Evolutionary conservation across 2,329 filamentous ascomycete species (phyloP), one percentile per base, ranked within the genome.

Genomic region (Alternaria ventricosa): DNA sequence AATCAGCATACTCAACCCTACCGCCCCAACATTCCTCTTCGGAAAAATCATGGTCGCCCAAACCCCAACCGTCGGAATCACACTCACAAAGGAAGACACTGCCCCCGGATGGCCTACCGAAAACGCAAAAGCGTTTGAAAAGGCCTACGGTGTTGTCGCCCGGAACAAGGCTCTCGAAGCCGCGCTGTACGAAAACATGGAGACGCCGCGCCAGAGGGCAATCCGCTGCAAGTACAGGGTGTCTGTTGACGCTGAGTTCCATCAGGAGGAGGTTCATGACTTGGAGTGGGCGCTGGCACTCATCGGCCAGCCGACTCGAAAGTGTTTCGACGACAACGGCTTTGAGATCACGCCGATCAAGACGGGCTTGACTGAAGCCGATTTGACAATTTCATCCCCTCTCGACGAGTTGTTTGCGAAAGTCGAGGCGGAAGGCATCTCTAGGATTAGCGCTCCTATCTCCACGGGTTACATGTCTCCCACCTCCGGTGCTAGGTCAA

Each of bases 121-220:
- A 7, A 33, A 57, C 9, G 15, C 8, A 1, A 36, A 9, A 10
- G 3, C 15, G 10, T 13, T 4, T 13, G 11, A 12, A 28, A n/a
- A 22, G 18, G 4, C 41, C 1, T 20, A 49, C 1, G n/a, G 47
- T 2, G 41, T 54, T 8, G 8, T 22, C 12, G 55, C 47, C 6
- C 18, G 13, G 0, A 27, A 27, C 33, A 66, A 64, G 8, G 54
- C 61, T 5, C 15, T 66, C 1, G 64, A 66, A 23, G 44, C 53
- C 1, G 56, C 30, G 9, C 23, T 65, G 1, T 60, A 63, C 28
- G 28, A 61, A 1, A 45, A 54, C 9, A 64, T 66, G 54, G 64
- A 66, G 23, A 61, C 57, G 5, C 54, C 61, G 6, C 41, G 30
- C 9, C 30, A 61, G 49, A 63, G 54, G 57, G 22, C 61, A 8